Evolutionary conservation across 78 protist species (phyloP).

Genomic region (Dictyostelium capitatum): DNA sequence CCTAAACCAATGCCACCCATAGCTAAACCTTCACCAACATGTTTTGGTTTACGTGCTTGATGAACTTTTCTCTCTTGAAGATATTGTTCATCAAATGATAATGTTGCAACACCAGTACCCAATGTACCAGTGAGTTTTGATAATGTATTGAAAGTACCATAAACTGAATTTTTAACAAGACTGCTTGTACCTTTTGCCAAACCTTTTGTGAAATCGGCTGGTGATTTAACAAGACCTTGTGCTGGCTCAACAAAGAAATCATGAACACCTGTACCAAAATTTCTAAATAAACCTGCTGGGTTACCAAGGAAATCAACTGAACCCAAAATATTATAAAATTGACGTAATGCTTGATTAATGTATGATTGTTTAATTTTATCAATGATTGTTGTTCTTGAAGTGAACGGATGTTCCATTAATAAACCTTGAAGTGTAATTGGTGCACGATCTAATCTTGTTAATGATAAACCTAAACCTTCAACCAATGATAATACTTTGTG

Average conservation of each 20-base stretch:
- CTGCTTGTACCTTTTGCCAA: conserved; percentile 76
- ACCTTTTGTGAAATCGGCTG: conserved; percentile 82
- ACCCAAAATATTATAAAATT: conserved; percentile 87
- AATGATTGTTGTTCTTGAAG: conserved; percentile 58
- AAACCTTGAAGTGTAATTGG: conserved; percentile 75
- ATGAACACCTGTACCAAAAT: conserved; percentile 88
- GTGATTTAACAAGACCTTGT: conserved; percentile 83
- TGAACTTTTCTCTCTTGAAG: conserved; percentile 61
- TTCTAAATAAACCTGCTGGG: conserved; percentile 87
- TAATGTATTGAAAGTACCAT: conserved; percentile 86
- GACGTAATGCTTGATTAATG: conserved; percentile 43
- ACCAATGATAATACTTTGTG: conserved; percentile 55
- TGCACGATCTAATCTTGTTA: conserved; percentile 82
- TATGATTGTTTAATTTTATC: conserved; percentile 76
- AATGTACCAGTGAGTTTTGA: conserved; percentile 83
- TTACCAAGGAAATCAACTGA: conserved; percentile 91
- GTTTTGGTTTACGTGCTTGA: conserved; percentile 61
- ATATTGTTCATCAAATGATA: conserved; percentile 86
- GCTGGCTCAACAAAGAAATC: conserved; percentile 89
- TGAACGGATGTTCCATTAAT: conserved; percentile 85
- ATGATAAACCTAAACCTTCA: conserved; percentile 77
- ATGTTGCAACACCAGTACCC: conserved; percentile 79
- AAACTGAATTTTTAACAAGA: conserved; percentile 81
- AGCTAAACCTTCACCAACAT: conserved; percentile 85
- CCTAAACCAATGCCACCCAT: conserved; percentile 81